Evolutionary conservation across 352 stramenopile species (phyloP), one percentile per base, ranked within the genome.

Genomic region (Thraustochytrium striatum): DNA sequence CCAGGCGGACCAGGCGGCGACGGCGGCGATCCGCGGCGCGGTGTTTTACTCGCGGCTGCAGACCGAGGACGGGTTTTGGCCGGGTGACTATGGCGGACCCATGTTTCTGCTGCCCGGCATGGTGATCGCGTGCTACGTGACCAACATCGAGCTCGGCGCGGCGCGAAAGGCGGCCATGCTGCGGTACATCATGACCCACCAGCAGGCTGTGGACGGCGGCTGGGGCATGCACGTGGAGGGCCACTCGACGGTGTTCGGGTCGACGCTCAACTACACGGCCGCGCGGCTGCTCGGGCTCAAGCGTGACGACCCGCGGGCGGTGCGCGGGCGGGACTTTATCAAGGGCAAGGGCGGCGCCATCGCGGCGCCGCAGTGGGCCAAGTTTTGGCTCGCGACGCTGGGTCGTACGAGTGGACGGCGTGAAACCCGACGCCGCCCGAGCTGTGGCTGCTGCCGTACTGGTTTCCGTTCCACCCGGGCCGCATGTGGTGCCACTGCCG

Each of bases 211-310:
- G 7, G 91, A 97, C 84, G 92, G 92, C 28, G 91, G 91, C 69
- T 97, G 91, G 91, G 91, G 91, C 55, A 94, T 90, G 44, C 92
- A 97, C 82, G 92, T 97, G 73, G 91, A 97, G 86, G 90, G 88
- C 69, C 87, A 89, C 1, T 91, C 85, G 32, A 96, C 92, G 30
- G 95, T 96, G 89, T 96, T 97, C 86, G 92, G 92, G 61, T 89
- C 89, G 3, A 85, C 89, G 9, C 73, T 96, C 13, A 92, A 87
- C 79, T 97, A 96, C 85, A 86, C 93, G 9, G 85, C 89, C 21
- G 72, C 94, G 30, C 86, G 92, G 38, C 80, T 96, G 9, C 82
- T 96, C 44, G 89, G 88, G 30, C 65, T 85, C 52, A 79, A 2
- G 11, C 28, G 43, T 35, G 83, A 88, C 58, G 75, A 88, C 73